phyloP scores from a whole-genome alignment of 257 asterid genomes.

The Solanum peruvianum region DNA sequence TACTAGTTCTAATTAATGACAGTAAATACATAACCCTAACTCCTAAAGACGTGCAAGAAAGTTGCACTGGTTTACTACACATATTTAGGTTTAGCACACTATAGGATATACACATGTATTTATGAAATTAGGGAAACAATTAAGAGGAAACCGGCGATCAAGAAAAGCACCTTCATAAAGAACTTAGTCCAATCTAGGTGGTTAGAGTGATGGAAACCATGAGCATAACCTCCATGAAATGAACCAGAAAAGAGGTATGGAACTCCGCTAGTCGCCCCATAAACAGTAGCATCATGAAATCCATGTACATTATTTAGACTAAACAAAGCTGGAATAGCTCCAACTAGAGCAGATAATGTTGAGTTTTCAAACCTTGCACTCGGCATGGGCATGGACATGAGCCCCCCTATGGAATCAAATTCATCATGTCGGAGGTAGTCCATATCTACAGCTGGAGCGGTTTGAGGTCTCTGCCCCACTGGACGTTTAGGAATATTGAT shows the following conservation, averaged over 20 bases:
- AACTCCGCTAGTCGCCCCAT: constrained; percentile 64
- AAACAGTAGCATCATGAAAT: constrained; percentile 68
- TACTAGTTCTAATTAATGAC: not conserved
- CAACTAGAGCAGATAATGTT: constrained; percentile 46
- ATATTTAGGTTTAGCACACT: constrained; percentile 11
- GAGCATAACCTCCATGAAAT: constrained; percentile 62
- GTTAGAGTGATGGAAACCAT: constrained; percentile 48
- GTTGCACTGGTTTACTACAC: constrained; percentile 9
- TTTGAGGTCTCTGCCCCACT: constrained; percentile 54
- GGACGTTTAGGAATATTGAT: constrained; percentile 57
- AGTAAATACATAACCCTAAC: not conserved
- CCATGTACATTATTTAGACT: constrained; percentile 51
- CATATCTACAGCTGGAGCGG: constrained; percentile 43
- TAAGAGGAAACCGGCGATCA: constrained; percentile 33
- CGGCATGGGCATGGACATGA: constrained; percentile 48
- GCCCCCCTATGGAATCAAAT: constrained; percentile 30
- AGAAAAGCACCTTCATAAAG: constrained; percentile 35
- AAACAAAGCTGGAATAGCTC: constrained; percentile 52
- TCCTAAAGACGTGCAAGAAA: not conserved
- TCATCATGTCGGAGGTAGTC: constrained; percentile 40
- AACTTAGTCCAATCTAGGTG: constrained; percentile 43
- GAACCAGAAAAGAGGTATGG: constrained; percentile 64
- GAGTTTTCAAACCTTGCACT: constrained; percentile 53
- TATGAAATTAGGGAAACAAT: constrained; percentile 25
- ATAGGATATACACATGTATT: constrained; percentile 24